Evolutionary conservation across 352 stramenopile genomes (phyloP).

Genomic region (Blastocystis sp.): DNA sequence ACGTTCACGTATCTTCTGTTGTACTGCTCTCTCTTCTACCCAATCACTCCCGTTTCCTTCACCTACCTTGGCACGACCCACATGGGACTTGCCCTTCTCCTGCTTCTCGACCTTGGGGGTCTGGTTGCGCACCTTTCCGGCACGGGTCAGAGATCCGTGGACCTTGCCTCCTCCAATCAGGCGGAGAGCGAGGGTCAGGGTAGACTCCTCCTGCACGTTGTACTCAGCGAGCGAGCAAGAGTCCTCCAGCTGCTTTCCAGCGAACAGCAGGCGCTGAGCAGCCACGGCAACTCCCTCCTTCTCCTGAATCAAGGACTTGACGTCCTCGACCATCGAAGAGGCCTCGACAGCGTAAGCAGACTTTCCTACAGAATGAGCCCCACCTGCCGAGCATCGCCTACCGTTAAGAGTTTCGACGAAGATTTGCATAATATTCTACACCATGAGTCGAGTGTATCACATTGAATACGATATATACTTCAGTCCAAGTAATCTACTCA

Average conservation of each 20-base stretch:
- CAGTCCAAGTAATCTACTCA: not conserved
- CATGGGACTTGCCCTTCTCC: constrained; percentile 89
- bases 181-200: constrained; percentile 50
- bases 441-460: not conserved
- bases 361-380: not conserved
- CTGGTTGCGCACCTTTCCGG: constrained; percentile 99
- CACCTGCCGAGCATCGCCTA: not conserved
- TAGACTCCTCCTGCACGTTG: constrained; percentile 64
- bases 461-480: not conserved
- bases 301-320: constrained; percentile 19
- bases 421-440: not conserved
- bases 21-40: constrained; percentile 98
- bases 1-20: constrained; percentile 99
- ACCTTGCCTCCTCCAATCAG: constrained; percentile 71
- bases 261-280: constrained; percentile 57
- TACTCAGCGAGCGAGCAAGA: constrained; percentile 60
- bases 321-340: not conserved
- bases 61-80: constrained; percentile 80
- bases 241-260: constrained; percentile 62
- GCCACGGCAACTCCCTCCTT: not conserved
- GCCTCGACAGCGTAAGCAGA: not conserved
- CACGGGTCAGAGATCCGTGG: constrained; percentile 98
- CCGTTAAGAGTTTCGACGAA: constrained; percentile 41
- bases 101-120: constrained; percentile 97
- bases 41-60: not conserved